Conservation (phyloP, 2,329 filamentous ascomycete species). For the Colletotrichum orbiculare region DNA sequence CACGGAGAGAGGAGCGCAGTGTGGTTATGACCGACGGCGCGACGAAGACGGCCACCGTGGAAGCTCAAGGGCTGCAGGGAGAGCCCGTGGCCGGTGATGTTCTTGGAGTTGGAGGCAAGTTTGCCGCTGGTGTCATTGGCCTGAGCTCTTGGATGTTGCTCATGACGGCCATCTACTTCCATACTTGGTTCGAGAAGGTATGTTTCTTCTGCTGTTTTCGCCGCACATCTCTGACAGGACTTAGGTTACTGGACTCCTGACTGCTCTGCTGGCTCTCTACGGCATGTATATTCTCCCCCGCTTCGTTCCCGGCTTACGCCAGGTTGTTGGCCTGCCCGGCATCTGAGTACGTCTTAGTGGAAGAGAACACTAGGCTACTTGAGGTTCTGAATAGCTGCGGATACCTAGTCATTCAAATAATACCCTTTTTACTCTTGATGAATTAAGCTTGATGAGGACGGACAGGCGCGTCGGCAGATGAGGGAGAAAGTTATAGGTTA, state of each 20-base stretch:
- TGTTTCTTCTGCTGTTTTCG: slow-evolving; percentile 39
- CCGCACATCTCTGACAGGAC: slow-evolving; percentile 39
- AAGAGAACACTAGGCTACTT: not conserved
- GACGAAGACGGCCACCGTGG: slow-evolving; percentile 67
- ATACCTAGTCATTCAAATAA: slow-evolving; percentile 2
- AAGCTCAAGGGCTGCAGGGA: slow-evolving; percentile 44
- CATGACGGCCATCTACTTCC: slow-evolving; percentile 98
- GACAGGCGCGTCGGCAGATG: too few species aligned
- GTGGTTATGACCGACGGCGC: slow-evolving; percentile 76
- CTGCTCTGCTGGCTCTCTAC: slow-evolving; percentile 60
- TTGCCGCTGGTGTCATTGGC: slow-evolving; percentile 72
- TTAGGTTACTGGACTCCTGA: slow-evolving; percentile 65
- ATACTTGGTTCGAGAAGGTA: slow-evolving; percentile 98
- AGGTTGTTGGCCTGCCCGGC: slow-evolving; percentile 61
- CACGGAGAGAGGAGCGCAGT: slow-evolving; percentile 69
- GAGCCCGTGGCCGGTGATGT: slow-evolving; percentile 18
- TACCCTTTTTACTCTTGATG: not conserved
- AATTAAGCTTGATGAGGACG: too few species aligned
- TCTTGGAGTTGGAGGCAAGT: slow-evolving; percentile 62
- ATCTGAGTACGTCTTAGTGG: slow-evolving; percentile 47
- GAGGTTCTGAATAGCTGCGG: not conserved
- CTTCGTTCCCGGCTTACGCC: slow-evolving; percentile 58
- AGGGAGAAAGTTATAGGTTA: too few species aligned
- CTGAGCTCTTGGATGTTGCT: slow-evolving; percentile 95
- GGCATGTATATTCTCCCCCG: slow-evolving; percentile 63